Evolutionary conservation across 148 eudicot species (phyloP).

Genomic region (Polygonum aviculare): DNA sequence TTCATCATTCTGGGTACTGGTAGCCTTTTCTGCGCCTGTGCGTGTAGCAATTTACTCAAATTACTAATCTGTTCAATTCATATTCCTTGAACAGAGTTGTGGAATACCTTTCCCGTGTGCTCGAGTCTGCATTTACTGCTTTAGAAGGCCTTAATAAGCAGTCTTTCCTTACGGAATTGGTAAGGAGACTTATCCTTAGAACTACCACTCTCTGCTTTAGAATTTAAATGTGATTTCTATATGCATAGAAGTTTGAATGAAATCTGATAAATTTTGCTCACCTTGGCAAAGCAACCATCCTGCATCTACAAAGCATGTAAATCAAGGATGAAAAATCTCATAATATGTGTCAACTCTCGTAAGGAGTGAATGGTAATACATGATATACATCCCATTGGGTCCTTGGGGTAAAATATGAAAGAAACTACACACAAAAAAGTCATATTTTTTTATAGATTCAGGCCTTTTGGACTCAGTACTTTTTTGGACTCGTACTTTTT

Average conservation of each 20-base stretch:
- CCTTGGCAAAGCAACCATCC: not conserved
- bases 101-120: constrained; percentile 91
- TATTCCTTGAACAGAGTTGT: constrained; percentile 52
- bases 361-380: not conserved
- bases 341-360: not conserved
- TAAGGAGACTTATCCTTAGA: constrained; percentile 18
- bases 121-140: constrained; percentile 90
- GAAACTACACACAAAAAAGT: not conserved
- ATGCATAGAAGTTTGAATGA: not conserved
- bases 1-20: not conserved
- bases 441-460: not conserved
- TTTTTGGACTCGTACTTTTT: no score
- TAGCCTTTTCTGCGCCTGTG: not conserved
- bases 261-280: not conserved
- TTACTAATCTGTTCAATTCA: not conserved
- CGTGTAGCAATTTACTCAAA: not conserved
- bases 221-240: no score
- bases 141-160: constrained; percentile 97
- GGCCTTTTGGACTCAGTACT: no score
- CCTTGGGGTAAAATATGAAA: not conserved
- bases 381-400: not conserved
- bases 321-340: not conserved
- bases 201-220: not conserved
- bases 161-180: constrained; percentile 93
- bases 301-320: not conserved